These are phyloP conservation scores for Cryphonectria parasitica DNA, from an alignment of 2,329 filamentous ascomycete genomes.

Conservation along the genomic window DNA sequence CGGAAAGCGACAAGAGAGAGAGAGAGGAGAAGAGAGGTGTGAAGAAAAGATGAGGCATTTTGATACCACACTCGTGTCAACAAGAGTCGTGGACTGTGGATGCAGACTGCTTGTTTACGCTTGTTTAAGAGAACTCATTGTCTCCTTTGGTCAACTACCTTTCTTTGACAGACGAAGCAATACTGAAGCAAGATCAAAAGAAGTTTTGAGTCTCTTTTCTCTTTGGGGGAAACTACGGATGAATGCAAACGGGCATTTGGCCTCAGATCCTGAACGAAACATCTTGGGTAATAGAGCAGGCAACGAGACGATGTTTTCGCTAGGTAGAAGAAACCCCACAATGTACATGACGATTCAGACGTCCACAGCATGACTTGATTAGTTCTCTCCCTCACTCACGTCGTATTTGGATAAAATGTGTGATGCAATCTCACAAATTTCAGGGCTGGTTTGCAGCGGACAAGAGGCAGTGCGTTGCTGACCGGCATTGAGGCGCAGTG, in stretches of 20 bases:
- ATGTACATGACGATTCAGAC: constrained; percentile 17
- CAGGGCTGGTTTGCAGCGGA: background rate
- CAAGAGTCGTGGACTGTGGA: constrained; percentile 10
- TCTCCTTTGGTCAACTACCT: constrained; percentile 16
- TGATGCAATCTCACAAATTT: constrained; percentile 6
- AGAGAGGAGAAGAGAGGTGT: background rate
- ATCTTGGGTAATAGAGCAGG: constrained; percentile 26
- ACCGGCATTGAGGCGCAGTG: constrained; percentile 11
- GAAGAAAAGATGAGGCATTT: constrained; percentile 6
- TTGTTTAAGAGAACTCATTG: constrained; percentile 20
- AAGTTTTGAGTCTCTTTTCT: background rate
- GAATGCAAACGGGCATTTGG: background rate
- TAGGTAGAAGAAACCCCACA: constrained; percentile 25
- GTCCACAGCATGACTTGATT: background rate
- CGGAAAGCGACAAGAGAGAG: background rate
- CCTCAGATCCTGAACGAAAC: constrained; percentile 1
- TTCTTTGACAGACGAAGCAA: constrained; percentile 5
- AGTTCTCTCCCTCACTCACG: background rate
- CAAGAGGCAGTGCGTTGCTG: constrained; percentile 3
- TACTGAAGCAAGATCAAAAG: background rate
- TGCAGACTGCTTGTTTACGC: constrained; percentile 10
- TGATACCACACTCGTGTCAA: constrained; percentile 16
- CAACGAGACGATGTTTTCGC: background rate
- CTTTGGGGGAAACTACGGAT: background rate
- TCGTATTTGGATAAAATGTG: background rate